Conservation (phyloP, 1,139 yeast genomes). For the Kodamaea alishanica region DNA sequence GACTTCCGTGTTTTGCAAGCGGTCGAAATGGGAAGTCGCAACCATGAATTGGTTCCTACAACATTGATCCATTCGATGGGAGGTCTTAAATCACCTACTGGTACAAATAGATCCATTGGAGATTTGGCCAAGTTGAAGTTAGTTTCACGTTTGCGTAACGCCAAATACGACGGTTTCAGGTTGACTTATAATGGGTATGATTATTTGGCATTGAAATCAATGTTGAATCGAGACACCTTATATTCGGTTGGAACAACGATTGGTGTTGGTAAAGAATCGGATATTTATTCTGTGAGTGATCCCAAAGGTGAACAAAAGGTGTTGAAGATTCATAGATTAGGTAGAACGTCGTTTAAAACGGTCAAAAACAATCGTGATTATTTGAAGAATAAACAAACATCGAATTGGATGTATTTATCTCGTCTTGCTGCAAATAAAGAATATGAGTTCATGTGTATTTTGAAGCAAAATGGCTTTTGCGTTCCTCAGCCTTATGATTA, state of each 20-base stretch:
- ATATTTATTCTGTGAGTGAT: constrained; percentile 84
- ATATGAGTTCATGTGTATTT: constrained; percentile 76
- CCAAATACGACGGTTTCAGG: constrained; percentile 88
- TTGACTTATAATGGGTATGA: constrained; percentile 88
- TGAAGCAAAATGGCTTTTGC: constrained; percentile 69
- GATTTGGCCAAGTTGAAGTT: constrained; percentile 85
- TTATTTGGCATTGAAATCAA: constrained; percentile 80
- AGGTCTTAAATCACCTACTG: constrained; percentile 70
- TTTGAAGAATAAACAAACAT: constrained; percentile 60
- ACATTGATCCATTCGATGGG: constrained; percentile 75
- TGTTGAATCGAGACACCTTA: constrained; percentile 68
- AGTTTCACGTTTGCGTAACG: constrained; percentile 75
- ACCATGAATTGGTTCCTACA: constrained; percentile 94
- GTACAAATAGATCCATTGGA: constrained; percentile 73
- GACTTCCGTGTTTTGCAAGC: constrained; percentile 90
- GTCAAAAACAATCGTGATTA: constrained; percentile 94
- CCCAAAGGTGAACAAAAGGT: constrained; percentile 63
- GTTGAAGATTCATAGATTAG: constrained; percentile 85
- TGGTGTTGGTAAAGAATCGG: constrained; percentile 98
- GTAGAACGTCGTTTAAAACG: constrained; percentile 87
- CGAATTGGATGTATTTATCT: constrained; percentile 90
- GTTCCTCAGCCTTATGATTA: constrained; percentile 90
- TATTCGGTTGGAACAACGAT: constrained; percentile 82
- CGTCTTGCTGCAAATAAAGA: constrained; percentile 90
- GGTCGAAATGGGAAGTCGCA: constrained; percentile 84